phyloP scores from a whole-genome alignment of 2,329 filamentous ascomycete species.

The Aureobasidium mangrovei region DNA sequence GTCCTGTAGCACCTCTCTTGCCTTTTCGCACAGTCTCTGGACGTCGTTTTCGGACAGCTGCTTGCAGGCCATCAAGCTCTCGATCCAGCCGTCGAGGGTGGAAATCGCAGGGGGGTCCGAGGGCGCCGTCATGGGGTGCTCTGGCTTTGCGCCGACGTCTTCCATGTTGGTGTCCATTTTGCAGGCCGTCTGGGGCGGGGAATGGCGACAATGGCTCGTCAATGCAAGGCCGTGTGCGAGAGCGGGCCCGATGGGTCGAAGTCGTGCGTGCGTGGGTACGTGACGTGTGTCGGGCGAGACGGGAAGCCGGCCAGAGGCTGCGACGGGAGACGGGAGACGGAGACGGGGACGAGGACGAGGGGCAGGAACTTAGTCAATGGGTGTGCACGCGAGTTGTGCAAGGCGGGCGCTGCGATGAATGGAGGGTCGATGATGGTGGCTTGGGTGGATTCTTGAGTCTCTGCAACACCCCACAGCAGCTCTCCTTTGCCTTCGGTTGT shows the following conservation, averaged over 20 bases:
- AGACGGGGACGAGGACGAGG: too few species aligned
- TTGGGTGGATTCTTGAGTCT: too few species aligned
- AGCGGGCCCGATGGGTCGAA: not conserved
- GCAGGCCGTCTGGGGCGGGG: not conserved
- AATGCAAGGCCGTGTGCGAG: conserved; percentile 6
- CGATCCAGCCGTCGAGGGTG: conserved; percentile 96
- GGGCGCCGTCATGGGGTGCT: conserved; percentile 57
- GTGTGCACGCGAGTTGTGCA: too few species aligned
- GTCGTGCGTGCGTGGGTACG: not conserved
- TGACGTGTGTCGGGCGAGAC: not conserved
- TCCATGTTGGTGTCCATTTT: conserved; percentile 98
- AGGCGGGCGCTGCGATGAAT: too few species aligned
- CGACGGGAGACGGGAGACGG: not conserved
- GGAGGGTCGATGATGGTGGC: too few species aligned
- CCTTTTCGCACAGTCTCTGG: conserved; percentile 95
- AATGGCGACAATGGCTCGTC: not conserved
- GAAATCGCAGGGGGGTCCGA: conserved; percentile 85
- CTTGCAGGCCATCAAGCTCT: conserved; percentile 97
- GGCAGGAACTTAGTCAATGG: too few species aligned
- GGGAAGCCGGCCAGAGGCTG: not conserved
- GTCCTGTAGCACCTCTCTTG: conserved; percentile 90
- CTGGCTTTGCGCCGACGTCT: conserved; percentile 81
- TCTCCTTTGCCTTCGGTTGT: too few species aligned
- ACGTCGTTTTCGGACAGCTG: conserved; percentile 92
- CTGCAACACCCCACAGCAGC: too few species aligned